phyloP scores from a whole-genome alignment of 2,329 filamentous ascomycete species.

The Phyllosticta citribraziliensis region DNA sequence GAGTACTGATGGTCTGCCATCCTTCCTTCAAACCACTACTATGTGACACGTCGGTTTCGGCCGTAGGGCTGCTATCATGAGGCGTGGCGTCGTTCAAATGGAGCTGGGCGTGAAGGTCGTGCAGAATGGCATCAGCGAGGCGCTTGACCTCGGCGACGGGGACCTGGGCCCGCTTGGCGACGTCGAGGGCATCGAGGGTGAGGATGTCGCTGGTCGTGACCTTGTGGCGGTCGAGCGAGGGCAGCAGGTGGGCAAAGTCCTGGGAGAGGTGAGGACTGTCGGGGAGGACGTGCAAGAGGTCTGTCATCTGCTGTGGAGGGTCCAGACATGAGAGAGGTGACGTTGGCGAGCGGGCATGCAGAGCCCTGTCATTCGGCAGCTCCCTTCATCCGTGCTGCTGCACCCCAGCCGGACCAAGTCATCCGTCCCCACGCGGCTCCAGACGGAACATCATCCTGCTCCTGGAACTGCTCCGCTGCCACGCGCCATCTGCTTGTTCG shows the following conservation, averaged over 20 bases:
- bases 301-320: slow-evolving; percentile 78
- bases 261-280: slow-evolving; percentile 55
- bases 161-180: slow-evolving; percentile 76
- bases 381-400: background rate
- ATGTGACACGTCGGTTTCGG: slow-evolving; percentile 13
- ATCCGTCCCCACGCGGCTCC: background rate
- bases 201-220: slow-evolving; percentile 78
- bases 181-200: slow-evolving; percentile 68
- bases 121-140: slow-evolving; percentile 57
- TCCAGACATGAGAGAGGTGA: no score
- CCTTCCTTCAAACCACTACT: slow-evolving; percentile 17
- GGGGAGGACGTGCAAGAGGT: slow-evolving; percentile 75
- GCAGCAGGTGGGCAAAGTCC: slow-evolving; percentile 64
- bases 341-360: background rate
- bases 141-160: slow-evolving; percentile 72
- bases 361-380: background rate
- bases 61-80: slow-evolving; percentile 12
- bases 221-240: slow-evolving; percentile 65
- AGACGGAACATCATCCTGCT: background rate
- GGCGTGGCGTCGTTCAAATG: slow-evolving; percentile 24
- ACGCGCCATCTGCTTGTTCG: background rate
- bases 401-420: background rate
- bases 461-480: background rate
- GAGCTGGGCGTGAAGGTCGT: slow-evolving; percentile 56
- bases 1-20: slow-evolving; percentile 63